phyloP scores from a whole-genome alignment of 2,329 filamentous ascomycete genomes.

The Hypoxylon sp. region DNA sequence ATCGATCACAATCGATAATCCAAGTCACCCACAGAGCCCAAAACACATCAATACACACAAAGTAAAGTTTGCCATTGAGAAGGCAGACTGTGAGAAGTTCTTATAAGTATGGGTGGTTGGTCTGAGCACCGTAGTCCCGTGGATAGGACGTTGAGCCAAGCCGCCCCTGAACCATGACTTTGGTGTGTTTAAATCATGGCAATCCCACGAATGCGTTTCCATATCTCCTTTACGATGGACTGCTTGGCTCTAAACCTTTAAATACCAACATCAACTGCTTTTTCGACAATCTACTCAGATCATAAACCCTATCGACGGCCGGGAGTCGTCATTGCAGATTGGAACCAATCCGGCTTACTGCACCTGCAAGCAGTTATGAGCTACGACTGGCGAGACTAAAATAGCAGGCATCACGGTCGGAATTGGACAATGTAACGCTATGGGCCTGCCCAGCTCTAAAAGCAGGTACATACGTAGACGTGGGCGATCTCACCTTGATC shows the following conservation, averaged over 20 bases:
- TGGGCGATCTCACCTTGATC: background rate
- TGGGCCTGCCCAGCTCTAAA: background rate
- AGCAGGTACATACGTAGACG: too few species aligned
- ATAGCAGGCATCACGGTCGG: background rate
- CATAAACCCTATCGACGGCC: background rate
- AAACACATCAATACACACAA: too few species aligned
- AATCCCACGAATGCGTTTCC: background rate
- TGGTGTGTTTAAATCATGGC: background rate
- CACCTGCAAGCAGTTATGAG: background rate
- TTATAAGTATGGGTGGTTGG: background rate
- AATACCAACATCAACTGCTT: too few species aligned
- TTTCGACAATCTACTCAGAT: too few species aligned
- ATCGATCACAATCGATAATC: background rate
- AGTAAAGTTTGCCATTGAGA: background rate
- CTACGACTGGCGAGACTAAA: background rate
- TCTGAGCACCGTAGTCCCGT: background rate
- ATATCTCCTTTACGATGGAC: background rate
- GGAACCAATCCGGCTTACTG: background rate
- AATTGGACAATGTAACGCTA: background rate
- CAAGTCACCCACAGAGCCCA: background rate
- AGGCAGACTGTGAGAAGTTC: background rate
- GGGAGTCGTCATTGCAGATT: background rate
- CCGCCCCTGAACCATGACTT: too few species aligned
- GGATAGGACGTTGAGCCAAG: background rate
- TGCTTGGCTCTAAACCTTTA: background rate